Evolutionary conservation across 345 rosid species (phyloP).

Genomic region (Zanthoxylum bungeanum): DNA sequence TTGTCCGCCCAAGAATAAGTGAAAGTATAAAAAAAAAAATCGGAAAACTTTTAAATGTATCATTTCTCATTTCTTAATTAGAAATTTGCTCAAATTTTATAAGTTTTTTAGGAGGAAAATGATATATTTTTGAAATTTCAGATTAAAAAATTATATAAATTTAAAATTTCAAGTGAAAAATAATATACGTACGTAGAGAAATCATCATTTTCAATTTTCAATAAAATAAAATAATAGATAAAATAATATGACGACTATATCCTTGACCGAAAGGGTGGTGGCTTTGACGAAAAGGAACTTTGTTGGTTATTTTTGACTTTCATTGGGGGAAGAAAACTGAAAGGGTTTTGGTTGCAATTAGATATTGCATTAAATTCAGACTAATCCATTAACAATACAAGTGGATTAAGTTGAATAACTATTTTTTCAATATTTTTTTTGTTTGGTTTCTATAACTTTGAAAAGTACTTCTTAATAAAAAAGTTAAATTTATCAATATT

Average conservation of each 20-base stretch:
- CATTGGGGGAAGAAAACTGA: not conserved
- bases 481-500: too few species aligned
- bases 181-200: too few species aligned
- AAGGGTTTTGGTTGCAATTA: not conserved
- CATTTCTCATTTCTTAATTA: too few species aligned
- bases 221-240: not conserved
- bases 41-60: too few species aligned
- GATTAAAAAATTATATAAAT: too few species aligned
- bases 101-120: too few species aligned
- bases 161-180: too few species aligned
- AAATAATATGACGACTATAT: not conserved
- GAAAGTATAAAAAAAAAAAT: too few species aligned
- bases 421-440: not conserved
- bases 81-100: too few species aligned
- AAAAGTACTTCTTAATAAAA: conserved; percentile 4
- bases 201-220: too few species aligned
- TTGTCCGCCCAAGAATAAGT: too few species aligned
- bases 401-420: conserved; percentile 10
- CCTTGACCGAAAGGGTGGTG: conserved; percentile 16
- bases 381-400: not conserved
- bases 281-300: conserved; percentile 17
- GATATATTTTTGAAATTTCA: too few species aligned
- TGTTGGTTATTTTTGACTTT: conserved; percentile 8
- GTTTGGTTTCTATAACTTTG: not conserved
- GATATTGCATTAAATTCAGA: not conserved